Evolutionary conservation across 768 basidiomycete genomes (phyloP).

Genomic region (Lactifluus rugatus): DNA sequence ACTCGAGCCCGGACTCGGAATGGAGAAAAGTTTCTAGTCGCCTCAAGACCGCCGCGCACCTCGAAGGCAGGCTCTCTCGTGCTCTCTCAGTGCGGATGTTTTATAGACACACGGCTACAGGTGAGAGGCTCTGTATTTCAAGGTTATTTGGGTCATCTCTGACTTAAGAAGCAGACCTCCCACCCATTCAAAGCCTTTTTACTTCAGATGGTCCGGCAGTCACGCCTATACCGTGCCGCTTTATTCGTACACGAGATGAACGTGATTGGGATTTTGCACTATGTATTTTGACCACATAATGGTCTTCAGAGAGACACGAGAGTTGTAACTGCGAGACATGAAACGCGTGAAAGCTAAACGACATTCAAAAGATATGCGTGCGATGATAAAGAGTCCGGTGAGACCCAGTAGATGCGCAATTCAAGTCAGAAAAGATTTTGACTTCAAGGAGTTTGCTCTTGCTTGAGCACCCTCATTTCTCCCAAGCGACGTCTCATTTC

Average conservation of each 20-base stretch:
- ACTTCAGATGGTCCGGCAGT: slow-evolving; percentile 27
- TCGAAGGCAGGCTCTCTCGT: slow-evolving; percentile 19
- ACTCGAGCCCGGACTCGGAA: not conserved
- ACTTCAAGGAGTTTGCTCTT: slow-evolving; percentile 45
- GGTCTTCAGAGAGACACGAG: not conserved
- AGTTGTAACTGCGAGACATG: slow-evolving; percentile 8
- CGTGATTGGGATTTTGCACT: slow-evolving; percentile 51
- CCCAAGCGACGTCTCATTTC: slow-evolving; percentile 76
- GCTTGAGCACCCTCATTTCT: slow-evolving; percentile 66
- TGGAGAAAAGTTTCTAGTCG: slow-evolving; percentile 6
- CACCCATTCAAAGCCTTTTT: slow-evolving; percentile 1
- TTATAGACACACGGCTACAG: slow-evolving; percentile 23
- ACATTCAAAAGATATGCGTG: not conserved
- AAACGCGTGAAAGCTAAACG: not conserved
- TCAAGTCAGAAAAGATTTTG: not conserved
- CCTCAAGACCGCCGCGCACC: slow-evolving; percentile 13
- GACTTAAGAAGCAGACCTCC: not conserved
- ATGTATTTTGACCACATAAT: slow-evolving; percentile 32
- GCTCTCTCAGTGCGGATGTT: slow-evolving; percentile 41
- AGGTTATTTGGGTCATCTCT: not conserved
- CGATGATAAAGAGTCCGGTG: not conserved
- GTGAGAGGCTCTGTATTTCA: slow-evolving; percentile 18
- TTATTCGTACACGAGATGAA: slow-evolving; percentile 33
- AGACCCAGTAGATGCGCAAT: not conserved
- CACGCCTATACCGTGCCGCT: slow-evolving; percentile 44